Evolutionary conservation across 495 filamentous ascomycete species (phyloP).

Genomic region (Aspergillus hancockii): DNA sequence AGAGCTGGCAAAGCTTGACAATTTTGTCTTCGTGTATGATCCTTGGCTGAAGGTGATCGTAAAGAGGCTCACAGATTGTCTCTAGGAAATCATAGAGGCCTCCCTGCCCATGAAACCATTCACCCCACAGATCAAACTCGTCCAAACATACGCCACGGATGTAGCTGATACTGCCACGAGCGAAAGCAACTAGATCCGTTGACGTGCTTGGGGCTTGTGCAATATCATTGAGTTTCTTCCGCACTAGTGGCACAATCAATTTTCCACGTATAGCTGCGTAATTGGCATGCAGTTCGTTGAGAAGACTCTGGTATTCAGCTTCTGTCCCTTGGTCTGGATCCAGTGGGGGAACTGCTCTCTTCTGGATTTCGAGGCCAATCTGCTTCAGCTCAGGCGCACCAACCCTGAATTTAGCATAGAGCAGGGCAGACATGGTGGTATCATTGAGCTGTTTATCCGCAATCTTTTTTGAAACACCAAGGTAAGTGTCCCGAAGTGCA

Average conservation of each 20-base stretch:
- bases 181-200: constrained; percentile 68
- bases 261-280: constrained; percentile 59
- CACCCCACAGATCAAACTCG: constrained; percentile 72
- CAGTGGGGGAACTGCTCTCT: constrained; percentile 60
- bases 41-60: constrained; percentile 67
- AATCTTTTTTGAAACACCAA: constrained; percentile 69
- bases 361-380: constrained; percentile 68
- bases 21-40: constrained; percentile 72
- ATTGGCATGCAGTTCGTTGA: constrained; percentile 68
- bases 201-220: constrained; percentile 64
- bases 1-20: constrained; percentile 77
- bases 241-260: constrained; percentile 59
- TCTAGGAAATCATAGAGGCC: constrained; percentile 73
- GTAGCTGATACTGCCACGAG: constrained; percentile 68
- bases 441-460: constrained; percentile 72
- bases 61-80: constrained; percentile 72
- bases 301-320: constrained; percentile 65
- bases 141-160: constrained; percentile 70
- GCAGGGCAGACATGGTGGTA: constrained; percentile 70
- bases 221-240: constrained; percentile 66
- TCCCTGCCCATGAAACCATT: constrained; percentile 72
- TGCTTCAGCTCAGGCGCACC: constrained; percentile 66
- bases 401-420: constrained; percentile 78
- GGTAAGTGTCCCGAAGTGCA: constrained; percentile 65
- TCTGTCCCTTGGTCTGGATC: constrained; percentile 64